Percentiles rank a stretch among this genome's conserved stretches.
These are phyloP conservation scores for Pichia exigua DNA, from an alignment of 805 yeast genomes.

Conservation along the genomic window DNA sequence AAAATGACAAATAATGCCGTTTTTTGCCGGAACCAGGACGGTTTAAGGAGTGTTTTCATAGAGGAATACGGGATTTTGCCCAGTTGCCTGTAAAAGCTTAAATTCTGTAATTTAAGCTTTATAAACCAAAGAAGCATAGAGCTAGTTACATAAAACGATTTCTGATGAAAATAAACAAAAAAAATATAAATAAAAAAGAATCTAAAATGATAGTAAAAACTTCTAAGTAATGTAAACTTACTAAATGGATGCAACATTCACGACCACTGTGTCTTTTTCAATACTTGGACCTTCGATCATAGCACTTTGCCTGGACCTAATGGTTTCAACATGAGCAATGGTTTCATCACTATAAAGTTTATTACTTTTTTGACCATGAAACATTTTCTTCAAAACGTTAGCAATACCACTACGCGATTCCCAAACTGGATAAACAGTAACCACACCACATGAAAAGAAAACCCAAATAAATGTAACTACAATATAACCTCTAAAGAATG, in stretches of 20 bases:
- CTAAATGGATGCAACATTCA: background rate
- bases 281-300: background rate
- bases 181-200: too few species aligned
- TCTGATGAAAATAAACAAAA: too few species aligned
- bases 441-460: slow-evolving; percentile 31
- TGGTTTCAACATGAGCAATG: slow-evolving; percentile 5
- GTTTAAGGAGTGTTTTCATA: too few species aligned
- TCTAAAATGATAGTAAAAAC: too few species aligned
- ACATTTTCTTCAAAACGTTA: slow-evolving; percentile 6
- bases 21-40: too few species aligned
- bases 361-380: slow-evolving; percentile 1
- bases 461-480: slow-evolving; percentile 34
- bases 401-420: slow-evolving; percentile 29
- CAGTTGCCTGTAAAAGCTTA: too few species aligned
- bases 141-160: too few species aligned
- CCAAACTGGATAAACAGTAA: slow-evolving; percentile 39
- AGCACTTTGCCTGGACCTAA: slow-evolving; percentile 1
- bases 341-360: slow-evolving; percentile 11
- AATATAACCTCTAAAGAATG: slow-evolving; percentile 33
- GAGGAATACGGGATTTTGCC: too few species aligned
- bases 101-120: too few species aligned
- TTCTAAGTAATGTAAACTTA: background rate
- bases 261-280: background rate
- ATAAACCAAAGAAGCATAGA: too few species aligned
- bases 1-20: too few species aligned